These are phyloP conservation scores for Seminavis robusta DNA, from an alignment of 108 stramenopile genomes.

Conservation along the genomic window DNA sequence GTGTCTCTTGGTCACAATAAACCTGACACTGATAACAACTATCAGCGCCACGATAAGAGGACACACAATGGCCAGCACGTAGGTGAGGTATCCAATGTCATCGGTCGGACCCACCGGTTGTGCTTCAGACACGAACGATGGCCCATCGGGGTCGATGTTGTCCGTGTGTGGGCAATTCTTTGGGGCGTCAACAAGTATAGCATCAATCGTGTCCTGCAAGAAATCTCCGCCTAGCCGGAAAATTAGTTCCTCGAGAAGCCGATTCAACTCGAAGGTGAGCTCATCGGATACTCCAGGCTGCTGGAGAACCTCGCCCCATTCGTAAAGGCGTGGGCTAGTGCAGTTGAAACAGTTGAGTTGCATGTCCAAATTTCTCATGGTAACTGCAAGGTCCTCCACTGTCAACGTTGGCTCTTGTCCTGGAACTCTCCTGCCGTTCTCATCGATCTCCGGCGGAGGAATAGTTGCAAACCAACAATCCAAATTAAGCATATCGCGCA, in stretches of 20 bases:
- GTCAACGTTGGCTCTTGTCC: conserved; percentile 27
- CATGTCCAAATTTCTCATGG: conserved; percentile 39
- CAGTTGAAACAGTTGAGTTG: conserved; percentile 56
- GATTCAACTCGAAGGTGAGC: conserved; percentile 40
- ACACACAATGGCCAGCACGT: conserved; percentile 37
- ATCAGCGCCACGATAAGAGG: conserved; percentile 18
- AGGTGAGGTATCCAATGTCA: conserved; percentile 17
- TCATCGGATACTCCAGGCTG: conserved; percentile 44
- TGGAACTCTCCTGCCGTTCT: conserved; percentile 34
- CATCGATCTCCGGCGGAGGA: conserved; percentile 47
- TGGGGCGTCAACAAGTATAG: conserved; percentile 47
- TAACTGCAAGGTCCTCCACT: conserved; percentile 32
- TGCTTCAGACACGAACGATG: conserved; percentile 29
- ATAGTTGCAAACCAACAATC: conserved; percentile 76
- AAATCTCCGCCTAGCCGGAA: conserved; percentile 47
- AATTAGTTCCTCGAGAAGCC: conserved; percentile 34
- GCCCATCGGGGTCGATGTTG: conserved; percentile 34
- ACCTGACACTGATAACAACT: conserved; percentile 25
- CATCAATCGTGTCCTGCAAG: conserved; percentile 54
- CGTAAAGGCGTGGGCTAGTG: conserved; percentile 47
- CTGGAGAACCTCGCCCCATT: conserved; percentile 38
- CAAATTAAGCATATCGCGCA: conserved; percentile 50
- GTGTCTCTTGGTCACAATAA: conserved; percentile 38
- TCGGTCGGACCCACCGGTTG: conserved; percentile 11
- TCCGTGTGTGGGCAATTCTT: conserved; percentile 55